A percentile compares a stretch with the other conserved stretches of the same genome.
Conservation (phyloP, 768 basidiomycete genomes). For the Pleurotus citrinopileatus region DNA sequence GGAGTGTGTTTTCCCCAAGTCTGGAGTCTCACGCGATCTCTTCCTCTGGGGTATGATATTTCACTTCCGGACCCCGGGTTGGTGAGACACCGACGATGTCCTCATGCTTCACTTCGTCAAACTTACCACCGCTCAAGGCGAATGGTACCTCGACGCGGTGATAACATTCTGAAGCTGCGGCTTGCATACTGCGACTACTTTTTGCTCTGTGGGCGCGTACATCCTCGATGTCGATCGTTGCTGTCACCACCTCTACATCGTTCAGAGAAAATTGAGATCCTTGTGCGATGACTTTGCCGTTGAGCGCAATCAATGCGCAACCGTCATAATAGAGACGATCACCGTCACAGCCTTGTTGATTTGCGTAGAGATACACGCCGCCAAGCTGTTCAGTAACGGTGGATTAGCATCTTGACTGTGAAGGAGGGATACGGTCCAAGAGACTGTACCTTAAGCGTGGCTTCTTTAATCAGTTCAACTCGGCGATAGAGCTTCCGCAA, state of each 20-base stretch:
- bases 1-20: background rate
- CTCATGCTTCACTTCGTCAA: slow-evolving; percentile 59
- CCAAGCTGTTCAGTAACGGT: slow-evolving; percentile 59
- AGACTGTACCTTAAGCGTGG: slow-evolving; percentile 77
- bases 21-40: slow-evolving; percentile 83
- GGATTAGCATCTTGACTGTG: slow-evolving; percentile 2
- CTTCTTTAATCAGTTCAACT: slow-evolving; percentile 94
- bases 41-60: slow-evolving; percentile 88
- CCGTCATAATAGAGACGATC: slow-evolving; percentile 98
- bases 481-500: slow-evolving; percentile 92
- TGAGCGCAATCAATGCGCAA: slow-evolving; percentile 93
- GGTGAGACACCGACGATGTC: slow-evolving; percentile 37
- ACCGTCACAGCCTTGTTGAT: slow-evolving; percentile 98
- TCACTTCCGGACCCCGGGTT: slow-evolving; percentile 40
- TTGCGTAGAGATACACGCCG: slow-evolving; percentile 96
- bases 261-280: slow-evolving; percentile 95
- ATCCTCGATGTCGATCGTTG: slow-evolving; percentile 96
- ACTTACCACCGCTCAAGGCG: slow-evolving; percentile 73
- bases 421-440: background rate
- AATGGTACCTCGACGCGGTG: slow-evolving; percentile 81
- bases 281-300: slow-evolving; percentile 90
- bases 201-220: slow-evolving; percentile 86
- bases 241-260: slow-evolving; percentile 95
- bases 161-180: slow-evolving; percentile 71
- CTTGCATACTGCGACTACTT: slow-evolving; percentile 89